Percentiles rank a stretch among this genome's conserved stretches.
Conservation (phyloP, 805 yeast genomes). For the Metschnikowia peoriensis region DNA sequence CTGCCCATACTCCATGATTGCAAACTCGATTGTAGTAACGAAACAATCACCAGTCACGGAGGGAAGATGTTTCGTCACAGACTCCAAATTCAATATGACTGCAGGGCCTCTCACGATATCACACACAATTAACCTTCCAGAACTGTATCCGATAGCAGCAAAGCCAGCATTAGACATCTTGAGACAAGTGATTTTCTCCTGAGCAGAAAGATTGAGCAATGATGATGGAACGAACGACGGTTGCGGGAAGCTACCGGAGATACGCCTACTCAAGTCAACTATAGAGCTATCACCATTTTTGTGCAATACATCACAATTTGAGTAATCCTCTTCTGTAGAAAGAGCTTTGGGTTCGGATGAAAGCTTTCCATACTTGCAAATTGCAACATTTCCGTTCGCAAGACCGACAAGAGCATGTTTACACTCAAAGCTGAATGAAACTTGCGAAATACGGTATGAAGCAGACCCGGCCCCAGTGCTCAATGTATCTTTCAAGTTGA, state of each 20-base stretch:
- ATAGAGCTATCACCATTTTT: constrained; percentile 35
- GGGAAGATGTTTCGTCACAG: constrained; percentile 28
- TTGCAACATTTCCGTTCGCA: constrained; percentile 66
- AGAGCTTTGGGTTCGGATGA: constrained; percentile 19
- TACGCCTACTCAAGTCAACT: constrained; percentile 53
- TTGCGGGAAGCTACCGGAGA: constrained; percentile 41
- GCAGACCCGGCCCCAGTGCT: constrained; percentile 28
- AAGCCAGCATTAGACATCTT: constrained; percentile 77
- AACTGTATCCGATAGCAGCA: constrained; percentile 72
- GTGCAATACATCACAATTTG: constrained; percentile 30
- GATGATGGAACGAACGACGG: constrained; percentile 34
- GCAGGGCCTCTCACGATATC: constrained; percentile 78
- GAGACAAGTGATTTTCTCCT: constrained; percentile 53
- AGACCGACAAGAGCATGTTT: constrained; percentile 72
- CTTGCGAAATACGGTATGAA: constrained; percentile 48
- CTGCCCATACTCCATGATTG: constrained; percentile 64
- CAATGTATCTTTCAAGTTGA: constrained; percentile 34
- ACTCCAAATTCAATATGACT: constrained; percentile 46
- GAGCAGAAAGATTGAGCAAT: constrained; percentile 23
- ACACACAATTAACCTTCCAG: constrained; percentile 71
- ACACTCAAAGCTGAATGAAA: constrained; percentile 77
- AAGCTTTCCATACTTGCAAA: constrained; percentile 63
- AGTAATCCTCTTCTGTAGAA: constrained; percentile 23
- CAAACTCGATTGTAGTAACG: constrained; percentile 67
- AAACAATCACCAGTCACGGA: constrained; percentile 30